These are phyloP conservation scores for Ascochyta koolunga DNA, from an alignment of 2,329 filamentous ascomycete genomes.

Conservation along the genomic window DNA sequence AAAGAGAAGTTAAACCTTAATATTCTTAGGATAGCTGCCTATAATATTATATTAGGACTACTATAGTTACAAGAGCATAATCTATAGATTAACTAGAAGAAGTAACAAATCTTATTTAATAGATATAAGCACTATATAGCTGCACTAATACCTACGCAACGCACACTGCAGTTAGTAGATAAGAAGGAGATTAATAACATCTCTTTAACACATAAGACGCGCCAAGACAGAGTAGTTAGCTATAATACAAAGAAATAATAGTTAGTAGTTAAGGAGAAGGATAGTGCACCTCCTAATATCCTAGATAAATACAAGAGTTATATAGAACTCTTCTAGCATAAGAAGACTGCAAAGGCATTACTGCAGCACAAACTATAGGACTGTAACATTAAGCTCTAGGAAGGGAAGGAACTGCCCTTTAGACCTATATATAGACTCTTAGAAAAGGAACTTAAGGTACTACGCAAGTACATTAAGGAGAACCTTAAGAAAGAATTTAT, in stretches of 20 bases:
- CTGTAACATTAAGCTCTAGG: neutral
- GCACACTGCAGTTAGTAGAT: neutral
- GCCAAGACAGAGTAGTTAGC: too few relatives aligned
- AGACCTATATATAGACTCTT: neutral
- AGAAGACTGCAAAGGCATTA: neutral
- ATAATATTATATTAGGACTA: too few relatives aligned
- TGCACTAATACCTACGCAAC: neutral
- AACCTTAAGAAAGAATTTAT: neutral
- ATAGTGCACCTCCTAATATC: too few relatives aligned
- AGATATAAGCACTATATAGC: neutral
- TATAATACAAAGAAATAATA: too few relatives aligned
- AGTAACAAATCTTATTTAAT: too few relatives aligned
- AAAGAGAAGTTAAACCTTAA: too few relatives aligned
- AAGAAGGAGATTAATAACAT: neutral
- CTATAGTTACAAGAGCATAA: too few relatives aligned
- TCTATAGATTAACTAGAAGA: too few relatives aligned
- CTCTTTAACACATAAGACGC: neutral
- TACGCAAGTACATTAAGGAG: neutral
- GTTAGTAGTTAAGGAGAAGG: too few relatives aligned
- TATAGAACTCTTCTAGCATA: neutral
- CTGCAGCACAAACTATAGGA: neutral
- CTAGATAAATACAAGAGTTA: too few relatives aligned
- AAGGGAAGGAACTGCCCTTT: neutral
- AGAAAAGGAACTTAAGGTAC: neutral
- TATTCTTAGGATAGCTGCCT: too few relatives aligned